phyloP scores from a whole-genome alignment of 345 rosid genomes.

The Reutealis trisperma region DNA sequence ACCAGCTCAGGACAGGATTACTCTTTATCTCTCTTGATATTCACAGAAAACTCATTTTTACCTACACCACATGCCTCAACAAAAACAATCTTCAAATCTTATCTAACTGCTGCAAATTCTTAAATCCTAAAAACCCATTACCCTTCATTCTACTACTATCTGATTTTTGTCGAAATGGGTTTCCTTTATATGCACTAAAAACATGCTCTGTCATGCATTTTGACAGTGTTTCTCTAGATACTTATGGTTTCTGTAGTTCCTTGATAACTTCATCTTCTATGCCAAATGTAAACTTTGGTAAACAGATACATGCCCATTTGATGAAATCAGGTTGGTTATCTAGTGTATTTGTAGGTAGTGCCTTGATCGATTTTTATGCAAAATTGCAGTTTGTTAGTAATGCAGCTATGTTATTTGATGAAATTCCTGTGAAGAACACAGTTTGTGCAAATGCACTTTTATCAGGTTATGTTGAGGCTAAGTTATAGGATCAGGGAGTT shows the following conservation, averaged over 20 bases:
- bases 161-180: conserved; percentile 43
- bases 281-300: conserved; percentile 38
- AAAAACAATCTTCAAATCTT: conserved; percentile 27
- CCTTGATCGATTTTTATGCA: conserved; percentile 49
- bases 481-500: conserved; percentile 42
- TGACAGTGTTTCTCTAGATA: conserved; percentile 41
- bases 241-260: conserved; percentile 48
- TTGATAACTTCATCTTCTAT: conserved; percentile 39
- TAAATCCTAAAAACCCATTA: conserved; percentile 35
- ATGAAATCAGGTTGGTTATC: conserved; percentile 43
- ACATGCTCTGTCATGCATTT: conserved; percentile 50
- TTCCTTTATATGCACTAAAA: conserved; percentile 34
- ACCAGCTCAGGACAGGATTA: conserved; percentile 35
- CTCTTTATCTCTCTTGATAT: conserved; percentile 26
- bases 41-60: conserved; percentile 34
- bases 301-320: conserved; percentile 44
- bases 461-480: conserved; percentile 43
- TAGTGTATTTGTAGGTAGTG: conserved; percentile 57
- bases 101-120: conserved; percentile 34
- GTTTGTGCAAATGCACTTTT: conserved; percentile 62
- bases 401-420: conserved; percentile 51
- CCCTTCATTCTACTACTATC: conserved; percentile 48
- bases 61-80: conserved; percentile 31
- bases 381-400: conserved; percentile 29
- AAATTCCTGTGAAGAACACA: conserved; percentile 51